phyloP scores from a whole-genome alignment of 345 rosid species.

The Lumnitzera racemosa region DNA sequence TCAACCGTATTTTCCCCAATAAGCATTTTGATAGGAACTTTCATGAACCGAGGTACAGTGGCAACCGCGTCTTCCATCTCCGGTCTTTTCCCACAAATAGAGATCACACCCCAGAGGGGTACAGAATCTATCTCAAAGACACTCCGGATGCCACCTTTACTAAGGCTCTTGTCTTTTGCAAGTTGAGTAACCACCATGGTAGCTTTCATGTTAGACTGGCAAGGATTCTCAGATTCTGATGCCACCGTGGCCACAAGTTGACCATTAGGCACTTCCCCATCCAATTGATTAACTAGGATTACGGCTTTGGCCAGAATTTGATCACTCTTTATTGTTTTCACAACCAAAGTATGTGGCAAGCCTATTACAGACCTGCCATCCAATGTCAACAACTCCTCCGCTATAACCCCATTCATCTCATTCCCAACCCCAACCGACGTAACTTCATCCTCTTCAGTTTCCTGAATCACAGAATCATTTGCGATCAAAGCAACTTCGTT shows the following conservation, averaged over 20 bases:
- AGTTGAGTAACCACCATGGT: slow-evolving; percentile 58
- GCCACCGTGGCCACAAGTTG: slow-evolving; percentile 43
- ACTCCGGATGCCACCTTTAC: slow-evolving; percentile 45
- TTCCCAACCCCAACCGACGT: slow-evolving; percentile 34
- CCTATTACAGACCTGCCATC: slow-evolving; percentile 42
- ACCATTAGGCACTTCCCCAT: slow-evolving; percentile 55
- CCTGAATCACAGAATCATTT: slow-evolving; percentile 32
- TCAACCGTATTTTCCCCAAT: slow-evolving; percentile 45
- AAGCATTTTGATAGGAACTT: slow-evolving; percentile 80
- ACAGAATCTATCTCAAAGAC: slow-evolving; percentile 77
- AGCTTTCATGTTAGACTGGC: slow-evolving; percentile 32
- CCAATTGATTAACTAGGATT: slow-evolving; percentile 47
- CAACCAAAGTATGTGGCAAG: slow-evolving; percentile 34
- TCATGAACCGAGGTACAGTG: slow-evolving; percentile 48
- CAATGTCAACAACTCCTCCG: slow-evolving; percentile 51
- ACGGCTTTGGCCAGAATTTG: slow-evolving; percentile 55
- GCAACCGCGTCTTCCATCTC: slow-evolving; percentile 93
- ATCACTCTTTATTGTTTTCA: slow-evolving; percentile 26
- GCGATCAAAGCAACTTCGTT: slow-evolving; percentile 24
- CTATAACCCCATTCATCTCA: slow-evolving; percentile 35
- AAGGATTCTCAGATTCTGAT: slow-evolving; percentile 34
- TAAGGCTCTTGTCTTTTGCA: slow-evolving; percentile 41
- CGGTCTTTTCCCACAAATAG: slow-evolving; percentile 66
- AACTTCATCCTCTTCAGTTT: slow-evolving; percentile 50
- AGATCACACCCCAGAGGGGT: slow-evolving; percentile 82